Evolutionary conservation across 2,329 filamentous ascomycete species (phyloP), one percentile per base, ranked within the genome.

Genomic region (Phoma sp.): DNA sequence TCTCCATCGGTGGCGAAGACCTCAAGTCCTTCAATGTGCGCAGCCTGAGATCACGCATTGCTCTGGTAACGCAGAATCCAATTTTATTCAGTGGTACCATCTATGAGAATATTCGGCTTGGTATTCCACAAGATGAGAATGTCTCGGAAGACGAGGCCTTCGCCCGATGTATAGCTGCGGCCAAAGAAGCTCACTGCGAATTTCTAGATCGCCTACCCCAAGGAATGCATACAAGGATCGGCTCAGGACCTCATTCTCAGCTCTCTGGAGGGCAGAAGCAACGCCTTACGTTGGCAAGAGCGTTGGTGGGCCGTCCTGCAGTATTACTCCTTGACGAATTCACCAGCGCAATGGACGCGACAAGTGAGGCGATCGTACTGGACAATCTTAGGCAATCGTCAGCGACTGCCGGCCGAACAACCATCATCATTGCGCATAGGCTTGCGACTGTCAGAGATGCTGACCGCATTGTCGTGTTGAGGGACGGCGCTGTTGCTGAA

Each of bases 121-220:
- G 72, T 11, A 46, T 72, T 8, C 62, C 61, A 18, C 51, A 60
- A 23, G 37, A 39, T 3, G 58, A 68, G 33, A 32, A 41, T 6
- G 37, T 72, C 1, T 47, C 64, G 4, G 66, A 72, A 22, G 66
- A 69, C 3, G 75, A 79, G 8, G 77, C 81, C 0, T 55, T 77
- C 2, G 72, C 78, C 8, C 75, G 82, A 25, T 79, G 82, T 11
- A 69, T 75, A 14, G 67, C 61, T 30, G 82, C 86, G 8, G 81
- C 84, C 2, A 72, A 70, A 7, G 77, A 87, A 32, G 86, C 87
- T 2, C 83, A 88, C 68, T 72, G 68, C 38, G 72, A 75, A 32
- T 75, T 75, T 50, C 55, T 75, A 11, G 64, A 67, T 22, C 59
- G 65, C 18, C 65, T 76, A 6, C 71, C 73, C 4, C 59, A 75